Conservation (phyloP, 768 basidiomycete species). For the Leucocoprinus birnbaumii region DNA sequence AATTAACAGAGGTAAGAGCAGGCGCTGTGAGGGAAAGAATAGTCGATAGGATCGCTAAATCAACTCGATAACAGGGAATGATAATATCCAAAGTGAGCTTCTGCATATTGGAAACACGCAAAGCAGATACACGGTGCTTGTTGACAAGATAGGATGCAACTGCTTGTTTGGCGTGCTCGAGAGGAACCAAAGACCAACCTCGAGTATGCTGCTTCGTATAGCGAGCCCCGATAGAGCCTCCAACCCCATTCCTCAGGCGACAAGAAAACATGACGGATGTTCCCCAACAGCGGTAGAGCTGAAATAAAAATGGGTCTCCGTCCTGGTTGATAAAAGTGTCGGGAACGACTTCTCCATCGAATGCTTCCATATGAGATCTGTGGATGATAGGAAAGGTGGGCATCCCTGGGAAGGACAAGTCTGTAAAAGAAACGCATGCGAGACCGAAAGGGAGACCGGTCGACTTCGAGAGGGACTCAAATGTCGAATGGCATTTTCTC, state of each 20-base stretch:
- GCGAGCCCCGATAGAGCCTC: conserved; percentile 42
- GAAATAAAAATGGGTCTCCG: conserved; percentile 55
- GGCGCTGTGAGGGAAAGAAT: conserved; percentile 46
- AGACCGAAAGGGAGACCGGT: conserved; percentile 39
- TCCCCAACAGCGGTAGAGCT: conserved; percentile 57
- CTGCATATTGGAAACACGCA: conserved; percentile 16
- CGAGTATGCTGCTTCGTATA: conserved; percentile 41
- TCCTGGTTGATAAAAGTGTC: conserved; percentile 56
- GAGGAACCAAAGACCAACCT: conserved; percentile 47
- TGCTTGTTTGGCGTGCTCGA: conserved; percentile 36
- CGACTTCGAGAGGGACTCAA: conserved; percentile 27
- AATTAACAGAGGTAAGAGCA: conserved; percentile 43
- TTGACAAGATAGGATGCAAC: conserved; percentile 34
- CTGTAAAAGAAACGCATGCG: conserved; percentile 57
- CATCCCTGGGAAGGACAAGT: conserved; percentile 55
- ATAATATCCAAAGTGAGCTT: conserved; percentile 52
- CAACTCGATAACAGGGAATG: conserved; percentile 55
- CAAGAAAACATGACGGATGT: conserved; percentile 42
- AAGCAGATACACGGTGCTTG: not conserved
- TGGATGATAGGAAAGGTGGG: conserved; percentile 60
- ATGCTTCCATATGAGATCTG: conserved; percentile 53
- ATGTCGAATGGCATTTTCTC: conserved; percentile 35
- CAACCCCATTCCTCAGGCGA: conserved; percentile 41
- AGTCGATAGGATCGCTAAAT: conserved; percentile 36
- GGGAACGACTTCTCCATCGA: conserved; percentile 47